phyloP scores from a whole-genome alignment of 768 basidiomycete genomes.

The Ramaria sp. region DNA sequence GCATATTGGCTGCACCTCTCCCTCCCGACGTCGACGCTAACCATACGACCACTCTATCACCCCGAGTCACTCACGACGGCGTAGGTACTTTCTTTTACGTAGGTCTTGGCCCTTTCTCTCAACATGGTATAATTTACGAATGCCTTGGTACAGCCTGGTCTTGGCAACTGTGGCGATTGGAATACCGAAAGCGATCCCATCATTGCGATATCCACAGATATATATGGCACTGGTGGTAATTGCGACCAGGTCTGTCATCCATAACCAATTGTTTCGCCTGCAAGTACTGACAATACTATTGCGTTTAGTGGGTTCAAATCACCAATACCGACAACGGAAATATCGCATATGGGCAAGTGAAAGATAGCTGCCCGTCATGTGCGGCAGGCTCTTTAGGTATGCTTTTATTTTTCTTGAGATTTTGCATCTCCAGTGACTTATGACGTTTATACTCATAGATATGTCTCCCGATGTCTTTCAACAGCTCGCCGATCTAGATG shows the following conservation, averaged over 20 bases:
- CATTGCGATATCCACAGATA: slow-evolving; percentile 46
- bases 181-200: slow-evolving; percentile 42
- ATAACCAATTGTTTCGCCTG: neutral
- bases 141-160: slow-evolving; percentile 14
- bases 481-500: slow-evolving; percentile 33
- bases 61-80: slow-evolving; percentile 43
- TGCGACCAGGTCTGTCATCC: slow-evolving; percentile 46
- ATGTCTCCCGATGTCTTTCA: slow-evolving; percentile 56
- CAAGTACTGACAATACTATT: slow-evolving; percentile 10
- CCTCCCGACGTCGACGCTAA: slow-evolving; percentile 23
- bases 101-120: slow-evolving; percentile 1
- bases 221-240: slow-evolving; percentile 43
- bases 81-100: slow-evolving; percentile 30
- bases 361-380: slow-evolving; percentile 53
- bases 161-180: slow-evolving; percentile 52
- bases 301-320: slow-evolving; percentile 45
- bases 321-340: slow-evolving; percentile 46
- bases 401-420: slow-evolving; percentile 12
- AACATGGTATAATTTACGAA: slow-evolving; percentile 7
- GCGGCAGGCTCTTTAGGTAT: slow-evolving; percentile 43
- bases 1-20: slow-evolving; percentile 34
- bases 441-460: slow-evolving; percentile 28
- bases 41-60: slow-evolving; percentile 27
- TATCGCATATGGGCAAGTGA: slow-evolving; percentile 35
- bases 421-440: neutral